Evolutionary conservation across 441 rosid genomes (phyloP).

Genomic region (Cnidoscolus chayamansa): DNA sequence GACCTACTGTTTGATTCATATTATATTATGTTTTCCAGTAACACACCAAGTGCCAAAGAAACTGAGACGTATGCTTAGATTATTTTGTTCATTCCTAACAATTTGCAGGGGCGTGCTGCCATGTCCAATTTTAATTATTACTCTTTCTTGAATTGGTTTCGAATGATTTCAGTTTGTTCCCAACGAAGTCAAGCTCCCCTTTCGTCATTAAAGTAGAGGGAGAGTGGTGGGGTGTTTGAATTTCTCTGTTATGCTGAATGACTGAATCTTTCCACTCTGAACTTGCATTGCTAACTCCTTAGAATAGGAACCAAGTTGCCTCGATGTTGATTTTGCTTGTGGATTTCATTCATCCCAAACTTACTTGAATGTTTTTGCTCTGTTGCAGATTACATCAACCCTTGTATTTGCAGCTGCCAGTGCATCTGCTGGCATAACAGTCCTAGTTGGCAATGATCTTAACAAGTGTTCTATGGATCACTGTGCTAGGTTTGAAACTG

Average conservation of each 20-base stretch:
- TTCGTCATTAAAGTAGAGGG: not conserved
- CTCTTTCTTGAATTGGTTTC: not conserved
- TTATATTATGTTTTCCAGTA: not conserved
- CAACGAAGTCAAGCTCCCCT: not conserved
- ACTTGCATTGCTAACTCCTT: not conserved
- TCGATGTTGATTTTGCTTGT: not conserved
- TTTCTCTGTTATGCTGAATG: not conserved
- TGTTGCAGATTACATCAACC: conserved; percentile 65
- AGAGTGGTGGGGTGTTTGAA: not conserved
- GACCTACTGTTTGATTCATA: not conserved
- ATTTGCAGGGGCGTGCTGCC: too few species aligned
- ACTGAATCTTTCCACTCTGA: not conserved
- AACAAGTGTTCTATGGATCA: conserved; percentile 48
- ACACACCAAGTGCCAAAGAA: not conserved
- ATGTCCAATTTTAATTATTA: not conserved
- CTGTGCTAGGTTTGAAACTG: conserved; percentile 62
- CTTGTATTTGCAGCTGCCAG: conserved; percentile 79
- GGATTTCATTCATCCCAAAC: not conserved
- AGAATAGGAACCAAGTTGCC: not conserved
- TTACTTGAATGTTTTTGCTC: conserved; percentile 3
- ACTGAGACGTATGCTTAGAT: too few species aligned
- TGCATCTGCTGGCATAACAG: conserved; percentile 87
- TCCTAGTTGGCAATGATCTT: conserved; percentile 63
- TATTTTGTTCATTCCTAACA: too few species aligned
- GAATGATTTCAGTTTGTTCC: not conserved